Evolutionary conservation across 441 rosid species (phyloP).

Genomic region (Pelargonium cotyledonis): DNA sequence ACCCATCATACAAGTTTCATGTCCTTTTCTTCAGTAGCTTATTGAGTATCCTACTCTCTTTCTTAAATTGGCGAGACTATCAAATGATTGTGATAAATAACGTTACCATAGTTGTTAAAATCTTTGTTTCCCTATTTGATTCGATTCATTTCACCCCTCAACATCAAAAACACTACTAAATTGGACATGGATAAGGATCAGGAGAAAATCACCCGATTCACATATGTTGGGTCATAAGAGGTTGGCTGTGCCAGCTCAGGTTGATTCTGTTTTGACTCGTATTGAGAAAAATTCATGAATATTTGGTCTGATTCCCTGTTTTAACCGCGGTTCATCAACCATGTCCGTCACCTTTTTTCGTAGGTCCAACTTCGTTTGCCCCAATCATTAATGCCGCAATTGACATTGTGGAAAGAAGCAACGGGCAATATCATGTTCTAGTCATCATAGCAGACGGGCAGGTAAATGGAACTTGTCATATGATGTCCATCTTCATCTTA

Average conservation of each 20-base stretch:
- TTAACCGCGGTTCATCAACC: too few species aligned
- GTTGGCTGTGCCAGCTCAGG: too few species aligned
- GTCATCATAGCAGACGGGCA: constrained; percentile 95
- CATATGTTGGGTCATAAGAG: too few species aligned
- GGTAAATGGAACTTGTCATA: constrained; percentile 28
- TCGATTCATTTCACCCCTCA: too few species aligned
- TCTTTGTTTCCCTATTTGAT: too few species aligned
- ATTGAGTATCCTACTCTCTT: too few species aligned
- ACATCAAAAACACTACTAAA: too few species aligned
- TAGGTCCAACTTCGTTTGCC: constrained; percentile 94
- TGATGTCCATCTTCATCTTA: neutral
- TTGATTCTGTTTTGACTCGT: constrained; percentile 15
- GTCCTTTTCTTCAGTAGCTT: neutral
- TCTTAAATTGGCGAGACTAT: too few species aligned
- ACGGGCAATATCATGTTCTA: constrained; percentile 81
- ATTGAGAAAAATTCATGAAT: neutral
- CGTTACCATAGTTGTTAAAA: neutral
- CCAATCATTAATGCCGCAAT: constrained; percentile 78
- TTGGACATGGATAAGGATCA: constrained; percentile 29
- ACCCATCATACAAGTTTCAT: neutral
- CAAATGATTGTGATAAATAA: too few species aligned
- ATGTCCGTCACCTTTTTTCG: constrained; percentile 3
- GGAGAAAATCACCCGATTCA: too few species aligned
- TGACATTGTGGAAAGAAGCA: constrained; percentile 68
- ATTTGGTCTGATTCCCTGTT: too few species aligned